Evolutionary conservation across 306 rosid genomes (phyloP), one percentile per base, ranked within the genome.

Genomic region (Ammopiptanthus mongolicus): DNA sequence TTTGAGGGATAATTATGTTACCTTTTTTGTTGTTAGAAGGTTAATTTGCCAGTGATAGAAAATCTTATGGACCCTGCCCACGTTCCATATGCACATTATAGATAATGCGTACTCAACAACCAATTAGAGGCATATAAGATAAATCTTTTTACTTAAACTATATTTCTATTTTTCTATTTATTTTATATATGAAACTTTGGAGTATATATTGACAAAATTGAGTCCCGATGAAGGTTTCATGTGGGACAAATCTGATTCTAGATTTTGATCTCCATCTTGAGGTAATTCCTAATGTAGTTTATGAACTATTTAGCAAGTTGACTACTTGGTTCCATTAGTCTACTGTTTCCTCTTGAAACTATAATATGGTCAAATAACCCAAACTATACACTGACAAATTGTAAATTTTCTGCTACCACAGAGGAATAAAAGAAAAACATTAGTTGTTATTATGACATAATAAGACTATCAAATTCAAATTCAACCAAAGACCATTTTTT

Each of bases 11-110:
- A n/a, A n/a, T n/a, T n/a, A n/a, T n/a, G n/a, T n/a, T n/a, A n/a
- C n/a, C n/a, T n/a, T n/a, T n/a, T n/a, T n/a, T n/a, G n/a, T n/a
- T n/a, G n/a, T n/a, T n/a, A n/a, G n/a, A n/a, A n/a, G n/a, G n/a
- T n/a, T n/a, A n/a, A n/a, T n/a, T n/a, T n/a, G n/a, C n/a, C n/a
- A n/a, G n/a, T 95, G 90, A 85, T 86, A 41, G 99, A 95, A 79
- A 95, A 95, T 83, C 97, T 90, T 41, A 88, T 90, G 97, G 97
- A 90, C 79, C 99, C 97, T 81, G 82, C 97, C 47, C 97, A 92
- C 78, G 88, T 89, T 84, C 88, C 97, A 25, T 92, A 95, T 65
- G 91, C 99, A 3, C 97, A 90, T 78, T 85, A 86, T 78, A 86
- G 93, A 74, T 95, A 77, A 82, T 90, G 89, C 82, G 19, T 75